A percentile compares a stretch with the other conserved stretches of the same genome.
Evolutionary conservation across 2,329 filamentous ascomycete genomes (phyloP).

Genomic region (Colletotrichum sp.): DNA sequence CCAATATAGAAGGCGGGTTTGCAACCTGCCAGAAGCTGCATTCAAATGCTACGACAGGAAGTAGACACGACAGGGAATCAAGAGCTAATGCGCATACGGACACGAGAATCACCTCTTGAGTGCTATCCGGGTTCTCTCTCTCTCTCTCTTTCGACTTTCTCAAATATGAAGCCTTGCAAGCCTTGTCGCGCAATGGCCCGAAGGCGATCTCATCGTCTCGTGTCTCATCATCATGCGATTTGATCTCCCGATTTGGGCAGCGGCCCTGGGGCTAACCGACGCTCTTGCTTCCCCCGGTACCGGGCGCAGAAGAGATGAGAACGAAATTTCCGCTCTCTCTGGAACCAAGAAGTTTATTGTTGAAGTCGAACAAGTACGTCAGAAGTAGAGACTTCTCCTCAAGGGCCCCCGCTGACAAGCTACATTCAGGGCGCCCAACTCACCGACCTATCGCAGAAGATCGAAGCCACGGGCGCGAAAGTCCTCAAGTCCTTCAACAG

Average conservation of each 20-base stretch:
- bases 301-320: not conserved
- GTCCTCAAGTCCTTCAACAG: constrained; percentile 22
- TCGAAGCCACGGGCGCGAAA: constrained; percentile 16
- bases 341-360: constrained; percentile 23
- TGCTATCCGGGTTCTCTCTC: constrained; percentile 1
- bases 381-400: not conserved
- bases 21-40: not conserved
- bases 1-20: not conserved
- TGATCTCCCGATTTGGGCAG: not conserved
- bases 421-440: constrained; percentile 7
- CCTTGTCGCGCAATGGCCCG: not conserved
- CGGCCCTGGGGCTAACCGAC: not conserved
- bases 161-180: not conserved
- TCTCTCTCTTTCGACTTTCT: not conserved
- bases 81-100: not conserved
- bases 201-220: not conserved
- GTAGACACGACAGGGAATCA: not conserved
- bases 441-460: constrained; percentile 12
- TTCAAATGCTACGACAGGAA: not conserved
- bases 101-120: not conserved
- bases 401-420: not conserved
- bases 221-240: not conserved
- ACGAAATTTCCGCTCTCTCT: not conserved
- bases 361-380: constrained; percentile 21
- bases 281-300: not conserved